Evolutionary conservation across 108 stramenopile species (phyloP), one percentile per base, ranked within the genome.

Genomic region (Bacterosira constricta): DNA sequence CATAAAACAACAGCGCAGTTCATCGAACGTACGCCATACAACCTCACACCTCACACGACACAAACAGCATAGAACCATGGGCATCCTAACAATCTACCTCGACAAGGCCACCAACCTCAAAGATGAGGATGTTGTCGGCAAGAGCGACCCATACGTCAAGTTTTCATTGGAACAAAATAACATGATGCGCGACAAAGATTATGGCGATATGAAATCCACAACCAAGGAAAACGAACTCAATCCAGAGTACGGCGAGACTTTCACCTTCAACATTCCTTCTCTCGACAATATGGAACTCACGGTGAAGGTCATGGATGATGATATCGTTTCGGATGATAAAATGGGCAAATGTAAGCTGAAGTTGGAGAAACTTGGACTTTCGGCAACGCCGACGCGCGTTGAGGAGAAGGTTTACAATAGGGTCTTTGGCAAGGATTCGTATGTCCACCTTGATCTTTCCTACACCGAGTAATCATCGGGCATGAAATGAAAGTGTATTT

Each of bases 131-230:
- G 10, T 27, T 12, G 23, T 86, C 3, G 86, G 86, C 13, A 86
- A 73, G 53, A 52, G 65, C 3, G 86, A 86, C 64, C 82, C 86
- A 8, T 86, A 86, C 52, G 80, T 86, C 56, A 81, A 73, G 53
- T 80, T 86, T 58, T 75, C 66, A 31, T 37, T 83, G 11, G 79
- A 83, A 47, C 73, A 81, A 46, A 82, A 83, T 51, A 64, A 74
- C 38, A 36, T 61, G 50, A 18, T 84, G 4, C 70, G 66, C 30
- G 83, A 84, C 55, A 79, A 84, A 27, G 65, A 66, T n/a, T 75
- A 65, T 42, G 83, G 75, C 39, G 68, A 80, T 12, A 50, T 65
- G 50, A 46, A 42, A 25, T 74, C 72, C 32, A 45, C 69, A 30
- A 75, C 63, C 39, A 86, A 86, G 70, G 67, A 73, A 70, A 70